Base-by-base conservation (phyloP, 2,329 filamentous ascomycete species). In the Calonectria crousiana region DNA sequence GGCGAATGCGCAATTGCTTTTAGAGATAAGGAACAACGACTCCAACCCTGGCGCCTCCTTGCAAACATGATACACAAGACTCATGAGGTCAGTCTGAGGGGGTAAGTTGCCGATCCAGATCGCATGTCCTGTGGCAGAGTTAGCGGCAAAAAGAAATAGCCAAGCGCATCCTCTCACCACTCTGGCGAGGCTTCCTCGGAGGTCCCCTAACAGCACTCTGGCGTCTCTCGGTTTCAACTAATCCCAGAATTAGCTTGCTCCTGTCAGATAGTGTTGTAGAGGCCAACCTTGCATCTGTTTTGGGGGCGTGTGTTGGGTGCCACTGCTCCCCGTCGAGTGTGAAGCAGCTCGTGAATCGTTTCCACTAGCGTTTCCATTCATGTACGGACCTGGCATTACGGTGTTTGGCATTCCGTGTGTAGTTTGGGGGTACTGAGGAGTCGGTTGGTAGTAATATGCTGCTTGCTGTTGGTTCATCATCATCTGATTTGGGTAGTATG, bases 81-180 rank as follows among this genome's bases (percentile, higher is more conserved):
- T 94, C 84, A 95, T 92, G 16, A 98, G 89, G 51, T 93, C 93
- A 0, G 95, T 94, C 64, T 95, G 94, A 0, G 95, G 94, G 5
- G 96, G 96, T 0, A 98, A 88, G 82, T 98, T 98, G 51, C 97
- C 97, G 34, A 98, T 95, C 96, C 97, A 98, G 26, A 98, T 92
- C 0, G 96, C 96, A 83, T 98, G 94, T 1, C 96, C 96, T 87
- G 73, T 47, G 73, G 58, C 36, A 53, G 10, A 53, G 34, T 70
- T 75, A 71, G 74, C 32, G 58, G 68, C 52, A 53, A 52, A 18
- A 67, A 56, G 58, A 56, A 67, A 72, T 78, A 76, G 47, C 69
- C 74, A 30, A 58, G 60, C 70, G 23, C 32, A 51, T 56, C 6
- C 34, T 81, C 89, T 84, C 84, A 92, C 91, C 91, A 81, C 89